These are phyloP conservation scores for Penicillium sp. DNA, from an alignment of 2,329 filamentous ascomycete genomes.

Conservation along the genomic window DNA sequence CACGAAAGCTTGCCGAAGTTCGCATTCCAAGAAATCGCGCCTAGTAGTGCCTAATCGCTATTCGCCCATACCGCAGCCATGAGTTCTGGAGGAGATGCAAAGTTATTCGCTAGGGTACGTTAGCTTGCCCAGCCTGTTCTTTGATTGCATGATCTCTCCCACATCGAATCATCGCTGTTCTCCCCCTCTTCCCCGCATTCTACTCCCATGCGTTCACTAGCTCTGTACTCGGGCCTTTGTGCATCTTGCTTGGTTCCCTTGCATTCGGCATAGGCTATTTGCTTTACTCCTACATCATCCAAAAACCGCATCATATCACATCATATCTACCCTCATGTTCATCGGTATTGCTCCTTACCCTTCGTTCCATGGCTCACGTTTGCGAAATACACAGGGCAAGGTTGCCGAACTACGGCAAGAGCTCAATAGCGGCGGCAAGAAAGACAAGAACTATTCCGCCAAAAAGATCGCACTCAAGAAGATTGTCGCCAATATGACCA, in stretches of 20 bases:
- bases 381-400: conserved; percentile 74
- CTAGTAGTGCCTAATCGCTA: conserved; percentile 4
- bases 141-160: conserved; percentile 13
- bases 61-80: conserved; percentile 43
- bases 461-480: conserved; percentile 99
- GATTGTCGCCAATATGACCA: conserved; percentile 99
- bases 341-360: conserved; percentile 30
- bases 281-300: neutral
- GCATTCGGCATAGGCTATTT: conserved; percentile 3
- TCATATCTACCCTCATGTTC: conserved; percentile 26
- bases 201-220: conserved; percentile 8
- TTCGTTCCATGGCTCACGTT: conserved; percentile 32
- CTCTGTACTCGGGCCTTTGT: conserved; percentile 2
- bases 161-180: neutral
- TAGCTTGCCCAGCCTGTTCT: conserved; percentile 19
- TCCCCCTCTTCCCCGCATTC: conserved; percentile 20
- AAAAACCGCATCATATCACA: neutral
- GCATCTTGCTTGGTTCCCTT: conserved; percentile 1
- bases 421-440: conserved; percentile 89
- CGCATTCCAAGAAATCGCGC: conserved; percentile 4
- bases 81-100: conserved; percentile 86
- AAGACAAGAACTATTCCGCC: conserved; percentile 90
- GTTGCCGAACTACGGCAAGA: conserved; percentile 94
- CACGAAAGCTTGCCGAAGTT: conserved; percentile 8
- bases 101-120: conserved; percentile 96